Evolutionary conservation across 2,329 filamentous ascomycete genomes (phyloP).

Genomic region (Colletotrichum orchidophilum): DNA sequence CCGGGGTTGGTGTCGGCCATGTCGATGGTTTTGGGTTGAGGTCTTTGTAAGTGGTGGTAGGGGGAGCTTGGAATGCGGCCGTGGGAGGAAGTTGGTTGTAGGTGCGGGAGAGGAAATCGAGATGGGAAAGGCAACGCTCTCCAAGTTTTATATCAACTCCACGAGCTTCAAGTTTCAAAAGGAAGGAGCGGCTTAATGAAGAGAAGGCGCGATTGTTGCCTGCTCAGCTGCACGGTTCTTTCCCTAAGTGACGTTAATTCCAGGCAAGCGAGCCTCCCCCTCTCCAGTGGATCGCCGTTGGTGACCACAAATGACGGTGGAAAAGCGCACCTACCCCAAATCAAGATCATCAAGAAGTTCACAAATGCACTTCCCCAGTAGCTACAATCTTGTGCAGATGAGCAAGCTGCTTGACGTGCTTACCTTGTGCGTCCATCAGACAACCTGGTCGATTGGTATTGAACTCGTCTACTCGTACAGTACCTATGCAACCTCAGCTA

Average conservation of each 20-base stretch:
- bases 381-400: not conserved
- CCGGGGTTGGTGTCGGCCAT: constrained; percentile 35
- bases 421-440: not conserved
- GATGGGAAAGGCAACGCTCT: not conserved
- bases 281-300: constrained; percentile 7
- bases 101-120: not conserved
- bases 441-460: not conserved
- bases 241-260: constrained; percentile 4
- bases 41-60: not conserved
- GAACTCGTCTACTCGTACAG: not conserved
- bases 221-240: not conserved
- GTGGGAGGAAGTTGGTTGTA: not conserved
- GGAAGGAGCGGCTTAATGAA: not conserved
- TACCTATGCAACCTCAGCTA: not conserved
- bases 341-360: not conserved
- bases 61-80: not conserved
- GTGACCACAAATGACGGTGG: constrained; percentile 15
- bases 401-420: too few species aligned
- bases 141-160: not conserved
- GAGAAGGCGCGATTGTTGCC: not conserved
- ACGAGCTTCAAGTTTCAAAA: not conserved
- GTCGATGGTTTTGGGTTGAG: not conserved
- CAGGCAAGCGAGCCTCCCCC: constrained; percentile 13
- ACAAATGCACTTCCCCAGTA: not conserved
- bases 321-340: not conserved